Percentiles rank a stretch among this genome's conserved stretches.
Evolutionary conservation across 805 yeast genomes (phyloP).

Genomic region (Sporopachydermia lactativora): DNA sequence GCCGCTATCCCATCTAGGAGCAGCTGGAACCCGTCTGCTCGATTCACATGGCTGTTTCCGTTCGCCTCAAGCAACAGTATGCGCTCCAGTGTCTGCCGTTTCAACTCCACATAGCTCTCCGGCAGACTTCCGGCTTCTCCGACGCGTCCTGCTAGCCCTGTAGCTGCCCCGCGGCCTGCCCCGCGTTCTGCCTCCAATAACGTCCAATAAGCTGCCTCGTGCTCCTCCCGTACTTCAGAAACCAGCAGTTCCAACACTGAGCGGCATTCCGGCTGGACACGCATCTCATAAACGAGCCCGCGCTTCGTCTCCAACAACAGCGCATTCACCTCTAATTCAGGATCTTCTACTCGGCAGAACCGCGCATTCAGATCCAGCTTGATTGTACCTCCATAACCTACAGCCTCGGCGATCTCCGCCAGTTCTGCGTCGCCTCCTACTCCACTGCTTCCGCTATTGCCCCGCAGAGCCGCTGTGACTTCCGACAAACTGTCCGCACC

Average conservation of each 20-base stretch:
- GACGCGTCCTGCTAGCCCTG: not conserved
- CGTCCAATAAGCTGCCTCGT: constrained; percentile 50
- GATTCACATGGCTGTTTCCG: constrained; percentile 47
- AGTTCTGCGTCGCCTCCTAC: too few relatives aligned
- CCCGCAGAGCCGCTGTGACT: constrained; percentile 23
- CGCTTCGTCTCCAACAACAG: constrained; percentile 68
- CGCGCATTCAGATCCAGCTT: constrained; percentile 48
- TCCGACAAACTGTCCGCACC: constrained; percentile 41
- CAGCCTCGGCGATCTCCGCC: constrained; percentile 36
- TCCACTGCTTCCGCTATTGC: constrained; percentile 30
- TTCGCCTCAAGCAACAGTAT: constrained; percentile 60
- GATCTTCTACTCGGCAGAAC: constrained; percentile 26
- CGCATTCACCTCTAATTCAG: constrained; percentile 43
- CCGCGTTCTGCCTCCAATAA: constrained; percentile 38
- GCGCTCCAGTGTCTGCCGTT: constrained; percentile 59
- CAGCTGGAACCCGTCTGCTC: constrained; percentile 63
- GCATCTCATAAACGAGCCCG: constrained; percentile 65
- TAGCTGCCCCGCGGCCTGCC: too few relatives aligned
- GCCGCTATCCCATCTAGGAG: constrained; percentile 70
- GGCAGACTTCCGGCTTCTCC: not conserved
- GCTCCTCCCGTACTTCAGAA: constrained; percentile 48
- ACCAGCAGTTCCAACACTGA: constrained; percentile 57
- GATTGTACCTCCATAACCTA: too few relatives aligned
- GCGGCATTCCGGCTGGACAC: constrained; percentile 58
- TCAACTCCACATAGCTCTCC: constrained; percentile 47